Base-by-base conservation (phyloP, 768 basidiomycete genomes). In the Phlebiopsis gigantea region DNA sequence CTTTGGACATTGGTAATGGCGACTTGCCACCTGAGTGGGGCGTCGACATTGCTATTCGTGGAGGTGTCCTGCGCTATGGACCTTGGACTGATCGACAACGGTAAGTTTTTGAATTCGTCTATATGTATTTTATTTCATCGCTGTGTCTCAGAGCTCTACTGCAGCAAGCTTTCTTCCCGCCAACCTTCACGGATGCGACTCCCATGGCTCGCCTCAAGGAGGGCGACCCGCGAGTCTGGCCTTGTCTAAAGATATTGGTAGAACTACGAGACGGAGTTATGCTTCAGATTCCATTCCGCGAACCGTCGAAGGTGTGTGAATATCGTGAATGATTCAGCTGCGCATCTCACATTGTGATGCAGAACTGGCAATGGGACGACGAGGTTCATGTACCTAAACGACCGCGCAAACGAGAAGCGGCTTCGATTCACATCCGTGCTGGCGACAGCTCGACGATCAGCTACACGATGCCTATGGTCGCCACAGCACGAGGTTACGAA, bases 71-170 rank as follows among this genome's bases (percentile, higher is more conserved):
- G 31, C 80, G 83, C 19, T 98, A 98, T 67, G 96, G 96, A 4
- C 96, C 96, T 3, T 98, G 96, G 96, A 88, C 94, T 22, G 96
- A 98, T 72, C 80, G 95, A 24, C 96, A 97, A 70, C 78, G 94
- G 90, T 86, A 65, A 63, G 72, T 49, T 57, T 21, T 51, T 12
- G n/a, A n/a, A n/a, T n/a, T 22, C 39, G 4, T 26, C 2, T 45
- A 17, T 48, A 12, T 5, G 41, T 22, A 19, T 31, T 21, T 10
- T 25, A 9, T 4, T 26, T 6, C 14, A 6, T 2, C 17, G 26
- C 4, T 44, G 22, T n/a, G n/a, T n/a, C n/a, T 14, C 63, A 90
- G 93, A 46, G 81, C 77, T 14, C 82, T 90, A 57, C 71, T 98
- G 21, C 95, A 97, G 68, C 79, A 76, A 39, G 73, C 80, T 0